Conservation (phyloP, 768 basidiomycete species). For the Podaxis sp. region DNA sequence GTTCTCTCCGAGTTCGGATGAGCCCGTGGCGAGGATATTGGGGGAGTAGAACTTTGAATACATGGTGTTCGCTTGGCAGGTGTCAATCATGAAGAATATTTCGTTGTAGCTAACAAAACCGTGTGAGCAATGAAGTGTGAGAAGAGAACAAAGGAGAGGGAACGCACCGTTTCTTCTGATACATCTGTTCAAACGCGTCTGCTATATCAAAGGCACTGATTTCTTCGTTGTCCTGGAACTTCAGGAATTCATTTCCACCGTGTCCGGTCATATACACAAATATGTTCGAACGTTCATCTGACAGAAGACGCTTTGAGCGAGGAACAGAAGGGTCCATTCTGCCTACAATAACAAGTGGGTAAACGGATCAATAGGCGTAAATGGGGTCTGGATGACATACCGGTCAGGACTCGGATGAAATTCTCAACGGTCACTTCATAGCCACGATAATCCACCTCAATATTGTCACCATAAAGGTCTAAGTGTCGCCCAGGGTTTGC, state of each 20-base stretch:
- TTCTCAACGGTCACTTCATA: constrained; percentile 99
- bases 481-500: constrained; percentile 79
- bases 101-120: constrained; percentile 73
- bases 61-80: constrained; percentile 96
- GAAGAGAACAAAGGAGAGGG: not conserved
- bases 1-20: constrained; percentile 79
- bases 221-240: constrained; percentile 99
- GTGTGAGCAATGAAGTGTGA: not conserved
- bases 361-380: not conserved
- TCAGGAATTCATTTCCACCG: constrained; percentile 97
- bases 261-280: constrained; percentile 99
- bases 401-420: constrained; percentile 88
- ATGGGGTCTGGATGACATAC: constrained; percentile 39
- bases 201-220: constrained; percentile 97
- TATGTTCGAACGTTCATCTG: constrained; percentile 88
- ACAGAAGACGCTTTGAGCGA: constrained; percentile 87
- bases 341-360: constrained; percentile 41
- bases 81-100: constrained; percentile 97
- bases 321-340: constrained; percentile 83
- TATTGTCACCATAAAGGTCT: constrained; percentile 93
- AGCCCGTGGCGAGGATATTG: constrained; percentile 90
- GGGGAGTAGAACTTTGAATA: constrained; percentile 93
- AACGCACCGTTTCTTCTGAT: constrained; percentile 85
- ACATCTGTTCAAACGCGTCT: constrained; percentile 98
- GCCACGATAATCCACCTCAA: constrained; percentile 97